These are phyloP conservation scores for Oehlia diaphana DNA, from an alignment of 192 early-diverging fungal species.

Conservation along the genomic window DNA sequence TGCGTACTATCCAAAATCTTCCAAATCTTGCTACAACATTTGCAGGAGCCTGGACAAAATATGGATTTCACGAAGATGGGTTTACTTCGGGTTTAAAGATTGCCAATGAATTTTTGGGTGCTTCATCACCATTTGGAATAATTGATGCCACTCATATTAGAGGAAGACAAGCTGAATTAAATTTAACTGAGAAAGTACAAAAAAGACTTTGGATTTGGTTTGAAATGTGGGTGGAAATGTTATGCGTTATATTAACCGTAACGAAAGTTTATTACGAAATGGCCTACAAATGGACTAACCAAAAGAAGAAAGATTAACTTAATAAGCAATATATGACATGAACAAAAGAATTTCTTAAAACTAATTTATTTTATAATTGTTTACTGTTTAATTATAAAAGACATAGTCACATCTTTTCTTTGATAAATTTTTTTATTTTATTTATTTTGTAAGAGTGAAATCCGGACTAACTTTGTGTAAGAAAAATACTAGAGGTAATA, in stretches of 20 bases:
- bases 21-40: conserved; percentile 39
- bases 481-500: too few species aligned
- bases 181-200: neutral
- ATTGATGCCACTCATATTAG: conserved; percentile 27
- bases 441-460: too few species aligned
- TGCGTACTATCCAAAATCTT: conserved; percentile 52
- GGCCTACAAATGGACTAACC: too few species aligned
- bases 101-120: conserved; percentile 50
- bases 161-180: conserved; percentile 13
- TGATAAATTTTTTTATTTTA: too few species aligned
- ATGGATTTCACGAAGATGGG: conserved; percentile 70
- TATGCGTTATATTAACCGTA: neutral
- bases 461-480: too few species aligned
- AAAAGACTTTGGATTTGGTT: conserved; percentile 7
- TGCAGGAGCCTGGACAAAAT: conserved; percentile 66
- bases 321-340: too few species aligned
- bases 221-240: neutral
- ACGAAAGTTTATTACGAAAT: neutral
- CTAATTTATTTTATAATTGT: too few species aligned
- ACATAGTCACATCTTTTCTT: too few species aligned
- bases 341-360: too few species aligned
- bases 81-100: conserved; percentile 58
- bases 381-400: too few species aligned
- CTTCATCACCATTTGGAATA: conserved; percentile 35
- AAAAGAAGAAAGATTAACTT: too few species aligned